A percentile compares a stretch with the other conserved stretches of the same genome.
Evolutionary conservation across 1,284 basidiomycete genomes (phyloP).

Genomic region (Testicularia cyperi): DNA sequence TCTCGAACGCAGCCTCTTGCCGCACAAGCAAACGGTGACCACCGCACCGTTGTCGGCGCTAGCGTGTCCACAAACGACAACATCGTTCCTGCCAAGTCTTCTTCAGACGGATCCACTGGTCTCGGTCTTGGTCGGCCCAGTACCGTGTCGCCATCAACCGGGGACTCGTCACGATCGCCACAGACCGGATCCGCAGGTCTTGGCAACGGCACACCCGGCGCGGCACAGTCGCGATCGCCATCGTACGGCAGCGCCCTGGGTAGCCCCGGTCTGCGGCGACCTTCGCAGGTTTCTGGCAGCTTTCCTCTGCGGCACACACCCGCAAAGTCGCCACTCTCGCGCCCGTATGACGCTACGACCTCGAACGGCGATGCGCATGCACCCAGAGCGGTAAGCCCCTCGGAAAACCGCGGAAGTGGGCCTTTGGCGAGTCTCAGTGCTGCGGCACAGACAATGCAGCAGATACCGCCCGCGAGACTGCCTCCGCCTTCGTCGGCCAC

Average conservation of each 20-base stretch:
- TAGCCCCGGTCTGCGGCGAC: slow-evolving; percentile 23
- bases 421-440: slow-evolving; percentile 12
- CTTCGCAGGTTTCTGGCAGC: slow-evolving; percentile 32
- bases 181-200: slow-evolving; percentile 1
- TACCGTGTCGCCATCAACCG: slow-evolving; percentile 5
- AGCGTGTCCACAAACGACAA: no score
- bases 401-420: slow-evolving; percentile 5
- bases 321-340: slow-evolving; percentile 34
- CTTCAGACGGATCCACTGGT: no score
- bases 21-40: slow-evolving; percentile 4
- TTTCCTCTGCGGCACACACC: slow-evolving; percentile 42
- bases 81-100: no score
- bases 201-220: background rate
- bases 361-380: slow-evolving; percentile 12
- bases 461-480: no score
- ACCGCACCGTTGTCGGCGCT: no score
- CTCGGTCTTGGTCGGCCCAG: slow-evolving; percentile 22
- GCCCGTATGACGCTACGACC: slow-evolving; percentile 14
- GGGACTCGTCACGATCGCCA: slow-evolving; percentile 23
- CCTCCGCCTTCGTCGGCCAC: background rate
- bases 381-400: slow-evolving; percentile 25
- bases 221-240: slow-evolving; percentile 25
- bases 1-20: background rate
- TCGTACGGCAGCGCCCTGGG: slow-evolving; percentile 19
- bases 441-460: slow-evolving; percentile 15